phyloP scores from a whole-genome alignment of 2,329 filamentous ascomycete genomes.

The Arthroderma uncinatum region DNA sequence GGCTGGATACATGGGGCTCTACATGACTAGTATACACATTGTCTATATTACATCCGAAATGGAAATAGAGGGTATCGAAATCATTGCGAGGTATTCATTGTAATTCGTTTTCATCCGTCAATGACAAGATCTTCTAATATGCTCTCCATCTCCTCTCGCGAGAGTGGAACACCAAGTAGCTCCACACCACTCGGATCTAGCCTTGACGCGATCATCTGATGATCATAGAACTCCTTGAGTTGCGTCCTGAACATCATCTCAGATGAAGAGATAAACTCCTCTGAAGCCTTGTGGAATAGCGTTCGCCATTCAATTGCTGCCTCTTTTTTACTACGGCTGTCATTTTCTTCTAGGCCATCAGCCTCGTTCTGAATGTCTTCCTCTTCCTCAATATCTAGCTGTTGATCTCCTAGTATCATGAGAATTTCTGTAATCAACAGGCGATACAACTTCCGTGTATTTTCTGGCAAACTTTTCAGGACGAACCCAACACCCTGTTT shows the following conservation, averaged over 20 bases:
- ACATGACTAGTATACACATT: not conserved
- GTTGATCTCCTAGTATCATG: constrained; percentile 48
- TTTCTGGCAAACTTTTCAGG: constrained; percentile 78
- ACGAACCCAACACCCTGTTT: constrained; percentile 89
- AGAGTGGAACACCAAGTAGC: constrained; percentile 71
- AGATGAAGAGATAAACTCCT: constrained; percentile 93
- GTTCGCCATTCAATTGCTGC: constrained; percentile 77
- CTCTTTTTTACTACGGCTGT: constrained; percentile 22
- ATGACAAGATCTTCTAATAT: constrained; percentile 65
- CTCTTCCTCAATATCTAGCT: constrained; percentile 42
- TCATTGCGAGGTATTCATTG: not conserved
- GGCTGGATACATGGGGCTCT: not conserved
- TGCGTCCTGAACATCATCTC: constrained; percentile 92
- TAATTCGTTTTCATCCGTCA: constrained; percentile 18
- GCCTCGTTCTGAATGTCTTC: constrained; percentile 36
- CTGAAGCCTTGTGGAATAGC: constrained; percentile 87
- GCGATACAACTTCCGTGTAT: constrained; percentile 76
- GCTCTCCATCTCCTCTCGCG: constrained; percentile 76
- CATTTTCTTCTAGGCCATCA: constrained; percentile 22
- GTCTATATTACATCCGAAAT: not conserved
- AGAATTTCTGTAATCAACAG: constrained; percentile 78
- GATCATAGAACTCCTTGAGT: constrained; percentile 95
- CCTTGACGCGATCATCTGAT: constrained; percentile 87
- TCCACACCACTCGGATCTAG: constrained; percentile 81
- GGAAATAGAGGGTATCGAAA: not conserved